Conservation (phyloP, 768 basidiomycete species). For the Boletus vermiculosoides region DNA sequence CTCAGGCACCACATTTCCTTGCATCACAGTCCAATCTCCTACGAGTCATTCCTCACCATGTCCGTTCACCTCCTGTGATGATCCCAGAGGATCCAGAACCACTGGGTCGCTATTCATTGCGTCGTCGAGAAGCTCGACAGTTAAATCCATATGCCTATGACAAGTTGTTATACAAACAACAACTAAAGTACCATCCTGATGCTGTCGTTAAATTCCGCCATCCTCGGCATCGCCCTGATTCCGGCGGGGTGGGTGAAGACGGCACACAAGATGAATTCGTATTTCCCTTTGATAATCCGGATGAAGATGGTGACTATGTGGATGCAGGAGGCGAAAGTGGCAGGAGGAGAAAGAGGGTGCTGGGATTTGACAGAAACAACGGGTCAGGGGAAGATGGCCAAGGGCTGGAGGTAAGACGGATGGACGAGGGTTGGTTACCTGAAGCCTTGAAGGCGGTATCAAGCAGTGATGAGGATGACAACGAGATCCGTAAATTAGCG, state of each 20-base stretch:
- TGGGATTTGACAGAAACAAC: background rate
- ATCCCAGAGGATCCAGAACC: constrained; percentile 21
- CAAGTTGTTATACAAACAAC: constrained; percentile 47
- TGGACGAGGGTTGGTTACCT: constrained; percentile 29
- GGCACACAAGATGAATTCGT: constrained; percentile 34
- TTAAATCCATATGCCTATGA: constrained; percentile 63
- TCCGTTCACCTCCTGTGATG: constrained; percentile 2
- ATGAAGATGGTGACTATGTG: constrained; percentile 30
- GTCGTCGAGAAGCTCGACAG: constrained; percentile 54
- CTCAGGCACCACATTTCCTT: background rate
- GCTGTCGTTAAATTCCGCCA: constrained; percentile 58
- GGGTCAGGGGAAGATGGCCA: background rate
- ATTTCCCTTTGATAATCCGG: constrained; percentile 17
- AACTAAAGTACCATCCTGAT: constrained; percentile 57
- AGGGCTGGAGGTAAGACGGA: background rate
- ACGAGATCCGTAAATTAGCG: constrained; percentile 31
- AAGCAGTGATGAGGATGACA: constrained; percentile 44
- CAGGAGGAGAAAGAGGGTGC: constrained; percentile 8
- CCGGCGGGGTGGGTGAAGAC: constrained; percentile 28
- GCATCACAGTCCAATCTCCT: constrained; percentile 1
- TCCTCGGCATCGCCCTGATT: constrained; percentile 30
- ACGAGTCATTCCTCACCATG: background rate
- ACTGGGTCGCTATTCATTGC: constrained; percentile 50
- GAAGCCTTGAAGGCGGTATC: constrained; percentile 38
- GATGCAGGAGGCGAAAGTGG: constrained; percentile 11